phyloP scores from a whole-genome alignment of 2,329 filamentous ascomycete species.

The Colletotrichum caudatum region DNA sequence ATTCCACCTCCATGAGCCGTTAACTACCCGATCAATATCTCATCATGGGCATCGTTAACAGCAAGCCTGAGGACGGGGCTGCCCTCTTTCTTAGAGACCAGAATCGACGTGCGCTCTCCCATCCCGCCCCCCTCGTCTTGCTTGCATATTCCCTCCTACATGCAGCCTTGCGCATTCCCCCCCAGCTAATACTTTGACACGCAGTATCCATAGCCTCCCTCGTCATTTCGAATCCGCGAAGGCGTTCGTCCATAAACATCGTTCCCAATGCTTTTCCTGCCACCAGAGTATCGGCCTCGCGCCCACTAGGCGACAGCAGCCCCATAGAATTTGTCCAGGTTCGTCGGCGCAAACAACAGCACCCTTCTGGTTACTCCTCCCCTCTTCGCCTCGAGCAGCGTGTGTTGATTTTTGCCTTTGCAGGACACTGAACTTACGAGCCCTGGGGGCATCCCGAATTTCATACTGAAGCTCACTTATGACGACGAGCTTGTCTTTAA shows the following conservation, averaged over 20 bases:
- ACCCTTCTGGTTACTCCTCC: neutral
- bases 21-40: conserved; percentile 44
- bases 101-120: conserved; percentile 77
- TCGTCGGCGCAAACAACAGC: conserved; percentile 49
- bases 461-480: conserved; percentile 87
- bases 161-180: conserved; percentile 39
- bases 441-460: conserved; percentile 69
- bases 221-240: conserved; percentile 82
- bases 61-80: conserved; percentile 85
- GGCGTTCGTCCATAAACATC: conserved; percentile 81
- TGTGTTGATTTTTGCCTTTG: conserved; percentile 32
- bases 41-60: conserved; percentile 92
- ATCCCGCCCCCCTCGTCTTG: conserved; percentile 40
- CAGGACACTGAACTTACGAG: conserved; percentile 80
- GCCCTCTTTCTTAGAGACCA: conserved; percentile 90
- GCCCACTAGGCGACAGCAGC: conserved; percentile 77
- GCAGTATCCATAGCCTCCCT: conserved; percentile 90
- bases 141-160: conserved; percentile 39
- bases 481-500: conserved; percentile 94
- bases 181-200: conserved; percentile 40
- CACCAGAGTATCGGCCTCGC: conserved; percentile 78
- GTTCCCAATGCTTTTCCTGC: conserved; percentile 90
- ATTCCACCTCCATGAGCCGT: conserved; percentile 32
- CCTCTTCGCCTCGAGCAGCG: conserved; percentile 2
- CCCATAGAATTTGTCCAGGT: conserved; percentile 95